Conservation (phyloP, 345 rosid genomes). For the Dovyalis caffra region DNA sequence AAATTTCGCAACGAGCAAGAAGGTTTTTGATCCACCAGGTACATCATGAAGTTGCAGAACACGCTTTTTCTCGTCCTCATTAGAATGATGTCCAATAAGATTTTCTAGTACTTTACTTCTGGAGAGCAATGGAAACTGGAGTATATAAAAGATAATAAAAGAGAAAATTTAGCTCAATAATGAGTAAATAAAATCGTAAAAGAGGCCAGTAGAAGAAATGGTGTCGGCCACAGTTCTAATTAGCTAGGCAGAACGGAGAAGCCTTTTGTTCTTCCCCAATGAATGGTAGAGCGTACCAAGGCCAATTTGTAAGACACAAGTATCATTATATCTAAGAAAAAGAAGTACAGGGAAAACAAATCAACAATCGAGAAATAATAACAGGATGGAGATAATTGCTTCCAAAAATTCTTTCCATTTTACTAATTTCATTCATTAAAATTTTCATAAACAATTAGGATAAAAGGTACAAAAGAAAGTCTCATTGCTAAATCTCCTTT, state of each 20-base stretch:
- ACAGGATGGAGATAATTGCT: constrained; percentile 1
- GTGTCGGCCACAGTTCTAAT: neutral
- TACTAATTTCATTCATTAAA: neutral
- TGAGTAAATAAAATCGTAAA: neutral
- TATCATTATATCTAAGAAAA: neutral
- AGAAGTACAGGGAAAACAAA: neutral
- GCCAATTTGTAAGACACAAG: neutral
- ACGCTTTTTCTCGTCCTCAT: constrained; percentile 39
- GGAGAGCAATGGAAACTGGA: constrained; percentile 85
- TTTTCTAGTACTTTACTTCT: constrained; percentile 68
- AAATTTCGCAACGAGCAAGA: constrained; percentile 73
- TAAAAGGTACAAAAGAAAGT: neutral
- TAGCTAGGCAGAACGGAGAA: neutral
- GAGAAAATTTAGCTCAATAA: neutral
- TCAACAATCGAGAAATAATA: neutral
- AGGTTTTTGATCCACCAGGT: constrained; percentile 79
- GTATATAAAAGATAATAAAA: constrained; percentile 15
- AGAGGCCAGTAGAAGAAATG: neutral
- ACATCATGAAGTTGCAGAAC: constrained; percentile 59
- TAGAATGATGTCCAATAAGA: constrained; percentile 44
- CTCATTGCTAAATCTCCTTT: neutral
- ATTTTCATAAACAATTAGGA: neutral
- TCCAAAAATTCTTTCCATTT: neutral
- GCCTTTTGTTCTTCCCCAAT: neutral
- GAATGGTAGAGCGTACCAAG: neutral